Base-by-base conservation (phyloP, 306 rosid genomes). In the Rubus parviflorus region DNA sequence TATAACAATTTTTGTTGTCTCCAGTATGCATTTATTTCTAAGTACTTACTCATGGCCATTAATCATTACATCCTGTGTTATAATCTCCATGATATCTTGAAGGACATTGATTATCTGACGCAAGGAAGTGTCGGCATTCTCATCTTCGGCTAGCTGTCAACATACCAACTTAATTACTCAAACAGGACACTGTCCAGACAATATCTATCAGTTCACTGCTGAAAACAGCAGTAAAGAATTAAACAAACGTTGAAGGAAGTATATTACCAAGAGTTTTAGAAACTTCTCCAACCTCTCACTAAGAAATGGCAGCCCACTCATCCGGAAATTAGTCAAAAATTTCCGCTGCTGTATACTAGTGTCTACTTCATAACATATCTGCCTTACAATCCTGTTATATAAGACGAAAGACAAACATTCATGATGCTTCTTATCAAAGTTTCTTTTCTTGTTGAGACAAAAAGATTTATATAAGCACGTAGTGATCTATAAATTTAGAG, bases 61-160 rank as follows among this genome's bases (percentile, higher is more conserved):
- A 35, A 72, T n/a, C 96, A 96, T 96, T 79, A 91, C 91, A 85
- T 96, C 99, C 80, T 88, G 89, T 58, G 83, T 85, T 84, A 96
- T 86, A 81, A 96, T 96, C 85, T 96, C 99, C 79, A 92, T 86
- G 75, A 92, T 92, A 84, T 96, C 98, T 79, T 96, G 99, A 80
- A 96, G 84, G 67, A 91, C 98, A 76, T 96, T 91, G 88, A 91
- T 89, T 81, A 92, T 85, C 81, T 88, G 96, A 60, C 94, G 76
- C 75, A 63, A 67, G 57, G 38, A 57, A 46, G 30, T 58, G 49
- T 76, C 87, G 43, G 22, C 65, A 42, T 83, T 83, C 51, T 74
- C 83, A 17, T 74, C 88, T 22, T 86, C 87, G 16, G 69, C 58
- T 78, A 61, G 88, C 99, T 96, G 96, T 78, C 86, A 85, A 70